These are phyloP conservation scores for Fusarium haematococcum DNA, from an alignment of 2,329 filamentous ascomycete species.

Conservation along the genomic window DNA sequence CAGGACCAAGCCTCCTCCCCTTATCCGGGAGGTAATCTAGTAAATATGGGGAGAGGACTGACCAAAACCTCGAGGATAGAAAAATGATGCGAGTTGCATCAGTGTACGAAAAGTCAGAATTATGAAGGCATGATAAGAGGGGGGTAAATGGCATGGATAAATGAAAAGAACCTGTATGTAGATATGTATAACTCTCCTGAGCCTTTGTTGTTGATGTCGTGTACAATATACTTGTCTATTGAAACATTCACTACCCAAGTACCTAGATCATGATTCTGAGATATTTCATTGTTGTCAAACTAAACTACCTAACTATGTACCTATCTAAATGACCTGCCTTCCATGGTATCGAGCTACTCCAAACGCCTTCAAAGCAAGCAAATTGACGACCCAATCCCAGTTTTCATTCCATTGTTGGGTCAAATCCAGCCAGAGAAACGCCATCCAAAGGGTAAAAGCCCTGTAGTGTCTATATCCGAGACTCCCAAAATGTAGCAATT, in stretches of 20 bases:
- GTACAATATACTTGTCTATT: conserved; percentile 20
- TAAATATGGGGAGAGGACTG: neutral
- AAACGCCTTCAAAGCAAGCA: conserved; percentile 20
- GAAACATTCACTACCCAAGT: neutral
- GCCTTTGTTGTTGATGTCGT: conserved; percentile 8
- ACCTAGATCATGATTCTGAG: neutral
- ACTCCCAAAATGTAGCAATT: neutral
- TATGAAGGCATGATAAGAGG: neutral
- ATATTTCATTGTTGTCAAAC: neutral
- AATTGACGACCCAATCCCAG: neutral
- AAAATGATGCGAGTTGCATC: neutral
- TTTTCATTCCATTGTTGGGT: neutral
- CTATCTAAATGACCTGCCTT: conserved; percentile 18
- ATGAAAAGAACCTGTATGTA: conserved; percentile 18
- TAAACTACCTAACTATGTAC: conserved; percentile 16
- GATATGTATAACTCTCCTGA: conserved; percentile 27
- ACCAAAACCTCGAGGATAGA: neutral
- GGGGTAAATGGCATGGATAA: conserved; percentile 2
- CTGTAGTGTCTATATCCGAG: conserved; percentile 8
- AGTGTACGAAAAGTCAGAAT: neutral
- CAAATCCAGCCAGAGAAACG: neutral
- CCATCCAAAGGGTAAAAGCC: conserved; percentile 7
- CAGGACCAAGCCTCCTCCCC: neutral
- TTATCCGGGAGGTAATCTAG: neutral
- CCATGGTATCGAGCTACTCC: conserved; percentile 33